A percentile compares a stretch with the other conserved stretches of the same genome.
Evolutionary conservation across 2,329 filamentous ascomycete genomes (phyloP).

Genomic region (Trichoderma cornu-damae): DNA sequence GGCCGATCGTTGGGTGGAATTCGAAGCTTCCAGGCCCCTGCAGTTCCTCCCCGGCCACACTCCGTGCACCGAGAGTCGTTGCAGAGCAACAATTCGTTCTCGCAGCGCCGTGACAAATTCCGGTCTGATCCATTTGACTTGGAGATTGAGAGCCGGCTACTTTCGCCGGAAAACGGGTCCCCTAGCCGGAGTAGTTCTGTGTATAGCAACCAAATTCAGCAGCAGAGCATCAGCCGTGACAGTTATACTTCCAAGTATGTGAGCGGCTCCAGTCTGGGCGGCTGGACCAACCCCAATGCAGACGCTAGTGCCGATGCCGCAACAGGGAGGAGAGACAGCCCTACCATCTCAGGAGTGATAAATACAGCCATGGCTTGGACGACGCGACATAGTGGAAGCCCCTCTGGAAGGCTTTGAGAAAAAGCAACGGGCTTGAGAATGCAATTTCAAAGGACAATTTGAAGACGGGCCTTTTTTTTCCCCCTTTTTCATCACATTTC

Average conservation of each 20-base stretch:
- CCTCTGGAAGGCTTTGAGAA: no score
- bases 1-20: slow-evolving; percentile 38
- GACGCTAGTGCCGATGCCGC: slow-evolving; percentile 41
- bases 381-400: no score
- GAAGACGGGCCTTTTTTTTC: background rate
- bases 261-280: slow-evolving; percentile 46
- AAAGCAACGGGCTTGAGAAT: background rate
- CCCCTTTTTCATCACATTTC: no score
- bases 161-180: slow-evolving; percentile 20
- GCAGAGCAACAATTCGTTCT: slow-evolving; percentile 40
- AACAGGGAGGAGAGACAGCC: slow-evolving; percentile 29
- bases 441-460: background rate
- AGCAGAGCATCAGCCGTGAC: slow-evolving; percentile 1
- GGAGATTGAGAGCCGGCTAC: slow-evolving; percentile 37
- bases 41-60: slow-evolving; percentile 33
- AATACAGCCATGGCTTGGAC: no score
- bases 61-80: slow-evolving; percentile 37
- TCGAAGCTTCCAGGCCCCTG: slow-evolving; percentile 27
- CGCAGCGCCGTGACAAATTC: slow-evolving; percentile 49
- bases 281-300: slow-evolving; percentile 48
- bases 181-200: slow-evolving; percentile 31
- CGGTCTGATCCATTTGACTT: slow-evolving; percentile 62
- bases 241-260: slow-evolving; percentile 43
- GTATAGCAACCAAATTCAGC: slow-evolving; percentile 40
- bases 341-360: slow-evolving; percentile 15